These are phyloP conservation scores for Novymonas esmeraldas DNA, from an alignment of 208 protist species.

Conservation along the genomic window DNA sequence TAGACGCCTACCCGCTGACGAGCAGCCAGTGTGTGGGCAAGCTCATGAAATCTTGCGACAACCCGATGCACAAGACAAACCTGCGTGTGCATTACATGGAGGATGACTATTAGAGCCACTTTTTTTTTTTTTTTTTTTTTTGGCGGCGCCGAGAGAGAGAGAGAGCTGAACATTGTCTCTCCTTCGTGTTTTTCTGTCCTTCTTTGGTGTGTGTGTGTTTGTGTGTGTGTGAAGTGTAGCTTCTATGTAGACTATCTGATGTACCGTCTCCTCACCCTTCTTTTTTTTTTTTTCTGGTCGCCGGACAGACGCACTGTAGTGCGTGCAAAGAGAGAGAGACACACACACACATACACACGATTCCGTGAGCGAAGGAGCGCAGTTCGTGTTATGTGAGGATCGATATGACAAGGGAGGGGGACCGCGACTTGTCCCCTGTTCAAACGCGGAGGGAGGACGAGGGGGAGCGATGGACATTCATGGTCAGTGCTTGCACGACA, in stretches of 20 bases:
- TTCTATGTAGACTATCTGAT: slow-evolving; percentile 1
- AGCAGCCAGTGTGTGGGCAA: slow-evolving; percentile 60
- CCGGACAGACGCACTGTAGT: background rate
- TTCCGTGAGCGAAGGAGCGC: too few relatives aligned
- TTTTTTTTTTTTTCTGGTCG: slow-evolving; percentile 12
- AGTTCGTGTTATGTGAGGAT: too few relatives aligned
- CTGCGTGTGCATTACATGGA: slow-evolving; percentile 62
- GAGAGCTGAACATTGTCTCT: too few relatives aligned
- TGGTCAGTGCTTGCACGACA: too few relatives aligned
- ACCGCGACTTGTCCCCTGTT: too few relatives aligned
- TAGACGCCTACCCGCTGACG: slow-evolving; percentile 69
- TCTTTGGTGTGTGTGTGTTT: background rate
- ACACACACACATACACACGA: too few relatives aligned
- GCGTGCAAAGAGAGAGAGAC: too few relatives aligned
- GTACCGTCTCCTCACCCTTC: background rate
- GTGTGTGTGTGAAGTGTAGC: background rate
- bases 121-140: background rate
- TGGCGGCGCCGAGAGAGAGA: background rate
- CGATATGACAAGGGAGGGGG: too few relatives aligned
- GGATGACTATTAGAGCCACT: slow-evolving; percentile 43
- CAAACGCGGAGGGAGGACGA: too few relatives aligned
- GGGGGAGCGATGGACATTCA: too few relatives aligned
- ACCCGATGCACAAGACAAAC: slow-evolving; percentile 81
- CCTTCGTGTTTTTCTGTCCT: background rate
- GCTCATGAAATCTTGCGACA: slow-evolving; percentile 62